Conservation (phyloP, 2,329 filamentous ascomycete species). For the Tolypocladium ophioglossoides region DNA sequence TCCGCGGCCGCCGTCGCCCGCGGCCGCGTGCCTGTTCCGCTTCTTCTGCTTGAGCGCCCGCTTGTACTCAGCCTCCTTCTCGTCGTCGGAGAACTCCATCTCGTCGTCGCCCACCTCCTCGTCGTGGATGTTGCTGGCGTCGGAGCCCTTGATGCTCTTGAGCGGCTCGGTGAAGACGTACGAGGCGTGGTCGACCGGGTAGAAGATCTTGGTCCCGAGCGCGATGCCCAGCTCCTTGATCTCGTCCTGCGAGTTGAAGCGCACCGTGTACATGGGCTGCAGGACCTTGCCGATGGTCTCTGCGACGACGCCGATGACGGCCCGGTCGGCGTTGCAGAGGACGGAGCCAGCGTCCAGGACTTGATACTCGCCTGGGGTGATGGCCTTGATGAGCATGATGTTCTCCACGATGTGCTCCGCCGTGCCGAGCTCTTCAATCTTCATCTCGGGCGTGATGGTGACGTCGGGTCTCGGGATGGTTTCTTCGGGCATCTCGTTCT, state of each 20-base stretch:
- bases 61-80: constrained; percentile 81
- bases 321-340: constrained; percentile 65
- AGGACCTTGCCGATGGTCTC: constrained; percentile 82
- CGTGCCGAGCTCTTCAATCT: constrained; percentile 62
- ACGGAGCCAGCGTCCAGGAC: constrained; percentile 79
- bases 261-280: constrained; percentile 75
- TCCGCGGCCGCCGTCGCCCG: constrained; percentile 23
- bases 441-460: constrained; percentile 64
- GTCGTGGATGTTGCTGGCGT: constrained; percentile 90
- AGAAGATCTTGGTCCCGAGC: constrained; percentile 65
- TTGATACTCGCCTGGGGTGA: constrained; percentile 68
- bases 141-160: constrained; percentile 72
- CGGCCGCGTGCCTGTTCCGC: constrained; percentile 32
- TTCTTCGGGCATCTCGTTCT: constrained; percentile 65
- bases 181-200: constrained; percentile 65
- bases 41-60: constrained; percentile 56
- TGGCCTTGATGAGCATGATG: constrained; percentile 67
- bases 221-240: constrained; percentile 56
- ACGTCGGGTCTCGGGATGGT: constrained; percentile 65
- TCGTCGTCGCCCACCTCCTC: constrained; percentile 83
- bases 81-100: constrained; percentile 92
- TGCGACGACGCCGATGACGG: constrained; percentile 69
- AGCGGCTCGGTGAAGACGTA: constrained; percentile 83
- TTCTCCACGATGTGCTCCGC: constrained; percentile 73
- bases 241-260: constrained; percentile 59